Base-by-base conservation (phyloP, 495 filamentous ascomycete genomes). In the Neurospora sp. region DNA sequence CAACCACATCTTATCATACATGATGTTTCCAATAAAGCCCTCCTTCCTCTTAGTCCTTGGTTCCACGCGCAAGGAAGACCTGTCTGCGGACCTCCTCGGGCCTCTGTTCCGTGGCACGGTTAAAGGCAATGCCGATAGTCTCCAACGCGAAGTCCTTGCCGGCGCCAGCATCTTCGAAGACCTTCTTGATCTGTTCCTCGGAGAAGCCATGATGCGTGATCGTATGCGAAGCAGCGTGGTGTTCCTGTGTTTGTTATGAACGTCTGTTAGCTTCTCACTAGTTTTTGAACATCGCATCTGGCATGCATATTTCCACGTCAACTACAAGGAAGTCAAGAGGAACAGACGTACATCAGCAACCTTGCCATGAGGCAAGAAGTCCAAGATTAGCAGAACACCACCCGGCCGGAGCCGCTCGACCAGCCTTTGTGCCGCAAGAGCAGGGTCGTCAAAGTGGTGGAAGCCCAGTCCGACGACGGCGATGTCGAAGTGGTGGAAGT, bases 401-500 rank as follows among this genome's bases (percentile, higher is more conserved):
- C 88, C 89, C 1, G 86, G 83, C 72, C 85, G 88, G 53, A 94
- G 77, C 10, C 90, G 84, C 76, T 87, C 82, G 27, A 82, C 85
- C 16, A 94, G 83, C 35, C 87, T 79, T 70, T 83, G 81, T 59
- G 90, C 80, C 10, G 89, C 88, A 48, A 86, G 79, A 4, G 80
- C 81, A 0, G 90, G 88, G 73, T 90, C 81, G 69, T 89, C 86
- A 73, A 94, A 92, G 76, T 94, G 92, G 78, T 94, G 92, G 75
- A 93, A 86, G 1, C 88, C 91, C 71, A 89, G 84, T 31, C 91
- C 88, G 39, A 93, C 85, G 18, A 85, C 85, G 5, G 88, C 87
- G 39, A 93, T 70, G 74, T 93, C 90, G 75, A 93, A 91, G 69
- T 87, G 77, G 72, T 77, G 84, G 77, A 86, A 89, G 31, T 87